Conservation (phyloP, 176 grass and related monocot genomes). For the Hordeum marinum region DNA sequence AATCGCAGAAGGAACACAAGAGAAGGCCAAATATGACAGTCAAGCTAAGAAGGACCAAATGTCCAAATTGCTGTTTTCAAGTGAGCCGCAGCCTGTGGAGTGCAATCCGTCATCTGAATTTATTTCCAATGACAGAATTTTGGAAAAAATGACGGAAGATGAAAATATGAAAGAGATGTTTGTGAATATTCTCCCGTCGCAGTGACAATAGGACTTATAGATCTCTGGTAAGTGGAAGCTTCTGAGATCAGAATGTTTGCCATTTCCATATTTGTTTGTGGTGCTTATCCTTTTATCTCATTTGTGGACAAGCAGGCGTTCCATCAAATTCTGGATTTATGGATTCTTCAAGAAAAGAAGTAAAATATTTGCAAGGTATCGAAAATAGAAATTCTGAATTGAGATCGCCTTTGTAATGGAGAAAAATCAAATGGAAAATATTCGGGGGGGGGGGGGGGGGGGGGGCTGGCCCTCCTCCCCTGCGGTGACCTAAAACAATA, state of each 20-base stretch:
- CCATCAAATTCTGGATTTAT: neutral
- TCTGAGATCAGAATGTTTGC: neutral
- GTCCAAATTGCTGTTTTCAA: slow-evolving; percentile 69
- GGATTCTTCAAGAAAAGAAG: neutral
- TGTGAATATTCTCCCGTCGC: slow-evolving; percentile 31
- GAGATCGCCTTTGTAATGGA: too few relatives aligned
- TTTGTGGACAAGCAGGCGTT: neutral
- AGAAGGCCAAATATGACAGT: slow-evolving; percentile 61
- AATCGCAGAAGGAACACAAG: slow-evolving; percentile 62
- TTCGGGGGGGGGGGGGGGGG: too few relatives aligned
- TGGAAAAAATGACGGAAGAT: slow-evolving; percentile 57
- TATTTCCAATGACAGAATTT: slow-evolving; percentile 47
- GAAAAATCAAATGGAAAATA: too few relatives aligned
- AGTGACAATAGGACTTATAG: slow-evolving; percentile 19
- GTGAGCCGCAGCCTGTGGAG: neutral
- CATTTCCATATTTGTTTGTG: neutral
- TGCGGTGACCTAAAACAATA: too few relatives aligned
- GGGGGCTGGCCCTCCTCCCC: too few relatives aligned
- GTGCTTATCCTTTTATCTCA: neutral
- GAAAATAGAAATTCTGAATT: neutral
- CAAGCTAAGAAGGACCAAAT: slow-evolving; percentile 73
- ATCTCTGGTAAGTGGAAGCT: slow-evolving; percentile 19
- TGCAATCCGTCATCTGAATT: slow-evolving; percentile 18
- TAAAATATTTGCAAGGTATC: neutral
- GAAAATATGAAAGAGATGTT: slow-evolving; percentile 55